These are phyloP conservation scores for Coemansia sp. DNA, from an alignment of 192 early-diverging fungal genomes.

Conservation along the genomic window DNA sequence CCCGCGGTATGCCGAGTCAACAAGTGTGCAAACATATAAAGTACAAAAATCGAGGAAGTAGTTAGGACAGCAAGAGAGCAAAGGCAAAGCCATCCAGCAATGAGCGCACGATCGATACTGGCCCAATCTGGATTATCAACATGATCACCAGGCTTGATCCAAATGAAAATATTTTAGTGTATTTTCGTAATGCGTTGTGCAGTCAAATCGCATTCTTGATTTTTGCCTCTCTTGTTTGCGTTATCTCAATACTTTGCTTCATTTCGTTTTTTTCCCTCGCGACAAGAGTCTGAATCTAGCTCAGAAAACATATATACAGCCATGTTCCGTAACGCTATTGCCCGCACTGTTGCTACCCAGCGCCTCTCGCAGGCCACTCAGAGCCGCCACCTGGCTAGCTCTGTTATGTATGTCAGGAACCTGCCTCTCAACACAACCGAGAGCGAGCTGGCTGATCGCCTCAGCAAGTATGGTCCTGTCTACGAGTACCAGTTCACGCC, in stretches of 20 bases:
- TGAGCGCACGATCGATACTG: not conserved
- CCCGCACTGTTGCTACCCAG: constrained; percentile 24
- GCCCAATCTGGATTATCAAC: not conserved
- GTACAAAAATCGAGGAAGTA: not conserved
- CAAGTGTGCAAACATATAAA: constrained; percentile 5
- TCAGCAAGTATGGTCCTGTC: constrained; percentile 33
- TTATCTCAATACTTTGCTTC: not conserved
- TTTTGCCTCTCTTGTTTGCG: not conserved
- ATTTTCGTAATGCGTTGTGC: constrained; percentile 3
- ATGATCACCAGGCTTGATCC: constrained; percentile 1
- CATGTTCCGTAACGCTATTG: constrained; percentile 42
- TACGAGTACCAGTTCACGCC: constrained; percentile 24
- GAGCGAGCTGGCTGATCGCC: constrained; percentile 15
- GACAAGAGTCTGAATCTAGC: constrained; percentile 1
- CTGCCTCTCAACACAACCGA: constrained; percentile 21
- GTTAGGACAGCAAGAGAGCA: not conserved
- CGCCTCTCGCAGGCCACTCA: constrained; percentile 23
- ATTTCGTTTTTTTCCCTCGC: not conserved
- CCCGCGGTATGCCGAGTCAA: constrained; percentile 3
- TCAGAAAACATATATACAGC: not conserved
- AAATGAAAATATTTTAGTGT: not conserved
- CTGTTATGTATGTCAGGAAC: constrained; percentile 28
- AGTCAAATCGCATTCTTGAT: not conserved
- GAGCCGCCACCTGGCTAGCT: constrained; percentile 36
- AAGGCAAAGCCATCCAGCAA: not conserved